Base-by-base conservation (phyloP, 2,329 filamentous ascomycete genomes). In the Ceratocystis cubensis region DNA sequence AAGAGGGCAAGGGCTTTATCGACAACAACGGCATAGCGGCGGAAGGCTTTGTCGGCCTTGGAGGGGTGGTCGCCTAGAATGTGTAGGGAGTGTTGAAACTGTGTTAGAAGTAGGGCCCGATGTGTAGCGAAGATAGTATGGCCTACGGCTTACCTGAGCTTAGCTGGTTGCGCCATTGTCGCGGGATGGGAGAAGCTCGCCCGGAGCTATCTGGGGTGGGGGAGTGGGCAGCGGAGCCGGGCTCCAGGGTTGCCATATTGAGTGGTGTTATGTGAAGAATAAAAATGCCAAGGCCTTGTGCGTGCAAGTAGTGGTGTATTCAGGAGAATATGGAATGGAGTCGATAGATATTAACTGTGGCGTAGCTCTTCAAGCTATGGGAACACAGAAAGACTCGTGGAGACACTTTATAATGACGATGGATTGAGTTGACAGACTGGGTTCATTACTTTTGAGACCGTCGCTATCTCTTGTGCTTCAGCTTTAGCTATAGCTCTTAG, bases 1-100 rank as follows among this genome's bases (percentile, higher is more conserved):
- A 96, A 99, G 44, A 96, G 81, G 59, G 88, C 84, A 69, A 99
- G 82, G 44, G 91, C 89, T 75, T 91, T 85, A 73, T 97, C 93
- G 70, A 99, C 87, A 67, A 86, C 88, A 62, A 87, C 84, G 57
- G 91, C 91, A 84, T 97, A 99, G 75, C 92, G 88, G 70, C 92
- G 90, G 74, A 90, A 93, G 65, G 81, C 76, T 75, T 87, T 87
- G 75, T 87, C 85, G 74, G 84, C 85, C 56, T 76, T 77, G 15
- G 56, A 59, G 30, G 78, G 78, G 63, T 76, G 70, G 62, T 82
- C 84, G 74, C 89, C 80, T 84, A 67, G 10, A 22, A 17, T 5
- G 15, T 41, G 37, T 41, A 15, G 53, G 65, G 22, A 65, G 41
- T 25, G 46, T 30, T 33, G 28, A 30, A 37, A 2, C 28, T 20